These are phyloP conservation scores for Trichophaea hybrida DNA, from an alignment of 2,329 filamentous ascomycete species.

Conservation along the genomic window DNA sequence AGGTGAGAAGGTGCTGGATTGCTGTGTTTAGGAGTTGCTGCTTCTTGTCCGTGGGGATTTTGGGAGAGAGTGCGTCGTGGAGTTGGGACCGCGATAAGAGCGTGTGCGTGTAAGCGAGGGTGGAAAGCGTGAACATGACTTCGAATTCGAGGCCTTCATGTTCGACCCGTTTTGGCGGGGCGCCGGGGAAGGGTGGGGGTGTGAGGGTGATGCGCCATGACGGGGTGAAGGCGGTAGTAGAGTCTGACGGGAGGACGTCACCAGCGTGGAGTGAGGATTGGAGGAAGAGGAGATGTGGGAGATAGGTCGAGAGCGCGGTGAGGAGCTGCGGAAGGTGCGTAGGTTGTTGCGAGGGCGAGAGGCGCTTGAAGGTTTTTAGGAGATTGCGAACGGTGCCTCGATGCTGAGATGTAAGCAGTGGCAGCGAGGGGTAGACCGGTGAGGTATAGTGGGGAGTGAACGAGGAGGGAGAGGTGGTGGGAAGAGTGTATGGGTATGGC, in stretches of 20 bases:
- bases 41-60: constrained; percentile 41
- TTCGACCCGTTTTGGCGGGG: constrained; percentile 51
- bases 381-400: constrained; percentile 69
- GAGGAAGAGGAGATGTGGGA: constrained; percentile 69
- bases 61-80: constrained; percentile 45
- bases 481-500: constrained; percentile 79
- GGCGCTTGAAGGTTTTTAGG: constrained; percentile 77
- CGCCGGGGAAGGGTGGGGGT: constrained; percentile 47
- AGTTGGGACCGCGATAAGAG: constrained; percentile 58
- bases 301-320: constrained; percentile 56
- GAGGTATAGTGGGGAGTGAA: constrained; percentile 66
- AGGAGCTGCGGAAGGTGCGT: constrained; percentile 57
- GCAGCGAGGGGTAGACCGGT: constrained; percentile 76
- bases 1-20: constrained; percentile 62
- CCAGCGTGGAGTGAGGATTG: constrained; percentile 54
- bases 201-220: constrained; percentile 74
- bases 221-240: constrained; percentile 43
- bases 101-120: constrained; percentile 60
- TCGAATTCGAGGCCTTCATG: constrained; percentile 69
- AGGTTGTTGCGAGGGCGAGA: constrained; percentile 56
- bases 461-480: constrained; percentile 76
- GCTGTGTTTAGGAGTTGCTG: constrained; percentile 24
- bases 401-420: constrained; percentile 65
- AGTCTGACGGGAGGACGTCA: constrained; percentile 54
- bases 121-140: constrained; percentile 61